Percentiles rank a stretch among this genome's conserved stretches.
These are phyloP conservation scores for Ophiostoma piceae DNA, from an alignment of 2,329 filamentous ascomycete genomes.

Conservation along the genomic window DNA sequence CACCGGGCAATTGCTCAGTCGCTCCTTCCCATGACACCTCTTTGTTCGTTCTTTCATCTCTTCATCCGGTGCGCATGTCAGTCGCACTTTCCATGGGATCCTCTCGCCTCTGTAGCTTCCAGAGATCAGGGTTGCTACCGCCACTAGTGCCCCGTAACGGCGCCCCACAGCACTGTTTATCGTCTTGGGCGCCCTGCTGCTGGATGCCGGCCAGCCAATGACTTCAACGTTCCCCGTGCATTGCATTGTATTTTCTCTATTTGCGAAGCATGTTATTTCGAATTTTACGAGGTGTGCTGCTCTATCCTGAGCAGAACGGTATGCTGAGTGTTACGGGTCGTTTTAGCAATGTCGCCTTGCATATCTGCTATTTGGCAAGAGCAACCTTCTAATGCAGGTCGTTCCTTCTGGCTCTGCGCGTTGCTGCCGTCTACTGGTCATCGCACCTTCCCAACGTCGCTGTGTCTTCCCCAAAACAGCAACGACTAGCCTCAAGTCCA, in stretches of 20 bases:
- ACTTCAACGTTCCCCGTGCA: neutral
- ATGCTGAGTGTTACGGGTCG: neutral
- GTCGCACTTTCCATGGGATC: neutral
- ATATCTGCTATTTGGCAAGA: slow-evolving; percentile 2
- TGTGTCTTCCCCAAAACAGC: slow-evolving; percentile 9
- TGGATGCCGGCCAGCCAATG: slow-evolving; percentile 8
- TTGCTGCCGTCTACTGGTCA: neutral
- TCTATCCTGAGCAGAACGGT: no score
- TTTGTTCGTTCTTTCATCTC: neutral
- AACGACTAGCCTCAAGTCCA: slow-evolving; percentile 16
- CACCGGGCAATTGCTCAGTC: neutral
- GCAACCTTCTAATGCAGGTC: neutral
- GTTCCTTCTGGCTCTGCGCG: slow-evolving; percentile 1
- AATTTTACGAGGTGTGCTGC: neutral
- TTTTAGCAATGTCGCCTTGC: slow-evolving; percentile 7
- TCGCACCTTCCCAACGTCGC: slow-evolving; percentile 1
- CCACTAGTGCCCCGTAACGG: slow-evolving; percentile 20
- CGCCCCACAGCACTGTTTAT: slow-evolving; percentile 17
- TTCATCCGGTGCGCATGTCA: neutral
- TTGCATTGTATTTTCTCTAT: neutral
- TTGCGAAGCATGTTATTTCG: neutral
- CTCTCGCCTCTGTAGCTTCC: slow-evolving; percentile 8
- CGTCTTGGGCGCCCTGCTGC: slow-evolving; percentile 16
- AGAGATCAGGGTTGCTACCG: slow-evolving; percentile 19
- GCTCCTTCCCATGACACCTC: neutral